Base-by-base conservation (phyloP, 305 asterid species). In the Lippia alba region DNA sequence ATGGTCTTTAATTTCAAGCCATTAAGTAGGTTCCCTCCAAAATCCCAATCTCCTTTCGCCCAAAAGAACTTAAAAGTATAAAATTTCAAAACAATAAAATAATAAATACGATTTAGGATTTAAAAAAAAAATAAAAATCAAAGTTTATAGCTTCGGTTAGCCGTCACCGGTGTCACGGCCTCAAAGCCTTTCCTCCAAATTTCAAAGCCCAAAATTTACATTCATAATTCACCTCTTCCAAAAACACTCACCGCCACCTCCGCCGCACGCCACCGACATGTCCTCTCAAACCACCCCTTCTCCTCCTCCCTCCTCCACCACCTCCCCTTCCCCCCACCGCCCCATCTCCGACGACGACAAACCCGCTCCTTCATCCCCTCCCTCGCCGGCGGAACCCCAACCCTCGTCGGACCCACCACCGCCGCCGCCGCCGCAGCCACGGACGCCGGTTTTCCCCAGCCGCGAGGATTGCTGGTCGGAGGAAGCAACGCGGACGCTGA, bases 381-480 rank as follows among this genome's bases (percentile, higher is more conserved):
- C 69, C 2, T 70, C 74, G 16, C 68, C 74, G 18, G 40, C 70
- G 12, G 75, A 78, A 55, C 65, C 76, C 39, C 79, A 66, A 53
- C 44, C 34, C 11, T 60, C 82, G 60, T 8, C 81, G 55, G 54
- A 56, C 40, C 66, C 74, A 5, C 69, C 66, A 11, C 75, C 67
- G n/a, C 64, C 77, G 60, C 30, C 83, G 50, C 44, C 83, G 56
- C 30, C 83, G 50, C 44, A 82, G 15, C 0, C 81, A 0, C 76
- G 84, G 15, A 70, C 88, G 18, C 82, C 90, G 49, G 76, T 59
- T 12, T 83, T 87, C 58, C 93, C 95, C 6, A 66, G 77, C 46
- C 85, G 97, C 19, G 97, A 92, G 74, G 99, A 94, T 79, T 86
- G 95, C 72, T 94, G 99, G 99, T 85, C 97, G 3, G 96, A 89